Evolutionary conservation across 208 protist genomes (phyloP), one percentile per base, ranked within the genome.

Genomic region (Leishmania mexicana): DNA sequence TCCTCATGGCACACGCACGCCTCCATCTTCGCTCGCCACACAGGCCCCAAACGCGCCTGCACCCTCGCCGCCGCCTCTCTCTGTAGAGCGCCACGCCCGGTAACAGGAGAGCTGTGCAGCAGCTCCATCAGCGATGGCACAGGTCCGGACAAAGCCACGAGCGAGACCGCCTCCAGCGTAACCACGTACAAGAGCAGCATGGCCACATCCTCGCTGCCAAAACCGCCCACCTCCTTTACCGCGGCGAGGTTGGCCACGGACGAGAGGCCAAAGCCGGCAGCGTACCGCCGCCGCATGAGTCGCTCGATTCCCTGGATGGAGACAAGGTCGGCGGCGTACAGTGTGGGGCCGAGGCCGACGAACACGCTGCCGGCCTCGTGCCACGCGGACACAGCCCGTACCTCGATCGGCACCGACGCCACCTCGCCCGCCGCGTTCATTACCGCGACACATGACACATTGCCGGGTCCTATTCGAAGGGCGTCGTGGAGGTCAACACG

Each of bases 341-440:
- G 75, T 0, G 94, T 91, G 7, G 85, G 62, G 51, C 91, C 87
- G 24, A 95, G 67, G n/a, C 91, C 84, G 62, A 92, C 87, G n/a
- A 94, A 92, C 45, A 94, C 79, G 74, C 87, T 88, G 62, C 90
- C 91, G 60, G 89, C 85, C 67, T 89, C 83, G 67, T 93, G 86
- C 89, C 88, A 93, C 60, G 90, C 84, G 31, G 88, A 71, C 10
- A 81, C 88, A 28, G 92, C 85, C 47, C 89, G 87, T 62, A 84
- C 79, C 53, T 94, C 88, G 31, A 93, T 85, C 35, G 91, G 90
- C 67, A 94, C 88, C 4, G 81, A 83, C 40, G 84, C 83, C 11
- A 97, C 65, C 83, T 96, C 90, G 5, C 94, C 94, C 10, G 87
- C 85, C 17, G 76, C 57, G 78, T 90, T 95, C 81, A 97, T 90